These are phyloP conservation scores for Apiospora sp. DNA, from an alignment of 2,329 filamentous ascomycete genomes.

Conservation along the genomic window DNA sequence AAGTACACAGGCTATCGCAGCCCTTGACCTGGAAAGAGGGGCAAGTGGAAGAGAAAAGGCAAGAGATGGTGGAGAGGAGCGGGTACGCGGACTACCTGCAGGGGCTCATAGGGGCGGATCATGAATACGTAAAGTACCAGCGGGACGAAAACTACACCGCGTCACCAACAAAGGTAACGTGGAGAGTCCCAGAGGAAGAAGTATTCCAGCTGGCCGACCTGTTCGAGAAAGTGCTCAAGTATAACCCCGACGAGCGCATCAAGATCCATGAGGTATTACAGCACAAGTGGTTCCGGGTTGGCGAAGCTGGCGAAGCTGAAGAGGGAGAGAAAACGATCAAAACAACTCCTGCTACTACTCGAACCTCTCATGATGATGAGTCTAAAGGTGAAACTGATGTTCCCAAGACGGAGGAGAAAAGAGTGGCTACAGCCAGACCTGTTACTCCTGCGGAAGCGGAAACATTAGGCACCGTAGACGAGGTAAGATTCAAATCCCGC, in stretches of 20 bases:
- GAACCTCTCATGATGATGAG: not conserved
- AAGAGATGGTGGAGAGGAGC: no score
- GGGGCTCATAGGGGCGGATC: not conserved
- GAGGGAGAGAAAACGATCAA: not conserved
- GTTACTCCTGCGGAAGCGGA: not conserved
- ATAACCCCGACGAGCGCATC: conserved; percentile 21
- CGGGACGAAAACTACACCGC: not conserved
- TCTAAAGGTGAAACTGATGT: not conserved
- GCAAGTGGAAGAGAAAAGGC: not conserved
- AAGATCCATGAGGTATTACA: not conserved
- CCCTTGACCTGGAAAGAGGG: not conserved
- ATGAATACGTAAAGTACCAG: not conserved
- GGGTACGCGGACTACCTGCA: conserved; percentile 14
- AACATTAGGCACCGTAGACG: not conserved
- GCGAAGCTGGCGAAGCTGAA: not conserved
- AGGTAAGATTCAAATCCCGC: not conserved
- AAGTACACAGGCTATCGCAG: not conserved
- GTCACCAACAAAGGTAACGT: not conserved
- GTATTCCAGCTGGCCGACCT: conserved; percentile 22
- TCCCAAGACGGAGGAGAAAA: not conserved
- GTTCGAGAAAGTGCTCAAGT: conserved; percentile 5
- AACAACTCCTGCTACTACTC: not conserved
- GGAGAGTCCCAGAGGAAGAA: conserved; percentile 15
- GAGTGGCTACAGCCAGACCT: not conserved
- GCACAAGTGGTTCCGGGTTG: conserved; percentile 24